Percentiles rank a stretch among this genome's conserved stretches.
Evolutionary conservation across 371 early-diverging fungal species (phyloP).

Genomic region (Syncephalastrum racemosum): DNA sequence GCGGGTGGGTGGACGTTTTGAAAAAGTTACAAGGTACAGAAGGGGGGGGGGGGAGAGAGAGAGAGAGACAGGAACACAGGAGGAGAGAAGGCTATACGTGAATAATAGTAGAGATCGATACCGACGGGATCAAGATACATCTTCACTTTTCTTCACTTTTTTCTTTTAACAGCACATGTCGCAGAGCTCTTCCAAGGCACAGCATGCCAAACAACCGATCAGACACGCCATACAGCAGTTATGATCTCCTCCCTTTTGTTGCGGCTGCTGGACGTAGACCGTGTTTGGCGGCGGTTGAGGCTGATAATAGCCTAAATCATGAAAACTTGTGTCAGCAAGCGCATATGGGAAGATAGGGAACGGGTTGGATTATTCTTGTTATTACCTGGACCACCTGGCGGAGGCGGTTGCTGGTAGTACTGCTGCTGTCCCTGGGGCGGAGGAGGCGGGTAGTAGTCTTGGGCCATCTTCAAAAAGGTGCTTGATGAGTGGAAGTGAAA

Average conservation of each 20-base stretch:
- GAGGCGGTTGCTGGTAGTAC: slow-evolving; percentile 9
- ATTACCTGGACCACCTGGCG: slow-evolving; percentile 16
- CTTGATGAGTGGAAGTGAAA: neutral
- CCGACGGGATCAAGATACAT: too few relatives aligned
- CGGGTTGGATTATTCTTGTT: too few relatives aligned
- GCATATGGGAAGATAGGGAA: too few relatives aligned
- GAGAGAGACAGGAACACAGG: too few relatives aligned
- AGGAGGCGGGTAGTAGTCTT: slow-evolving; percentile 15
- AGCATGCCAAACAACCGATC: slow-evolving; percentile 18
- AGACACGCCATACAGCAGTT: slow-evolving; percentile 22
- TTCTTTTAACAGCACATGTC: slow-evolving; percentile 10
- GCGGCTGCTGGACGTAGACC: slow-evolving; percentile 17
- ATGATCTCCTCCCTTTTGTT: slow-evolving; percentile 7
- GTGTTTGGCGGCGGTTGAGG: slow-evolving; percentile 17
- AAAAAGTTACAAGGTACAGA: too few relatives aligned
- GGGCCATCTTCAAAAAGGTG: neutral
- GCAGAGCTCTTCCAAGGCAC: slow-evolving; percentile 18
- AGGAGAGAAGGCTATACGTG: too few relatives aligned
- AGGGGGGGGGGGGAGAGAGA: too few relatives aligned
- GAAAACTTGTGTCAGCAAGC: neutral
- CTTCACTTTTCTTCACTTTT: too few relatives aligned
- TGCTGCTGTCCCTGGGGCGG: slow-evolving; percentile 9
- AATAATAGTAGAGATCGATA: too few relatives aligned
- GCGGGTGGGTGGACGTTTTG: too few relatives aligned
- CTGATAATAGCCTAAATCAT: slow-evolving; percentile 14